Evolutionary conservation across 768 basidiomycete genomes (phyloP).

Genomic region (Mycena olivaceomarginata): DNA sequence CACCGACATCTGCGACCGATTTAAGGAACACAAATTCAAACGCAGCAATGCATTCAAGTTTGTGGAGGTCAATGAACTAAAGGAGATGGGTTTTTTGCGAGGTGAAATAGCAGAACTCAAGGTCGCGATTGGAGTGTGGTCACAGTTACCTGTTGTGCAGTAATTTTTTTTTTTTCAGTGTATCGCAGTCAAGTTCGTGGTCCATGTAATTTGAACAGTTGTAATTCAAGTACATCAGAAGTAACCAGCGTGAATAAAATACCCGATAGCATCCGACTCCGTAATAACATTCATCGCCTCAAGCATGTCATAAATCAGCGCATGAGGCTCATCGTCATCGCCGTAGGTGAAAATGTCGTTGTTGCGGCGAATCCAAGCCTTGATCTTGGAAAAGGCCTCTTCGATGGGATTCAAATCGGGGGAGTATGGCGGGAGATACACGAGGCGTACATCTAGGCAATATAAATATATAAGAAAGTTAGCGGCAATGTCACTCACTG

Average conservation of each 20-base stretch:
- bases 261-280: constrained; percentile 51
- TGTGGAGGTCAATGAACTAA: constrained; percentile 39
- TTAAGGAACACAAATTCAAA: constrained; percentile 37
- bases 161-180: not conserved
- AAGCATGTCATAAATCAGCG: constrained; percentile 52
- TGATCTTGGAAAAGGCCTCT: no score
- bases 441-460: no score
- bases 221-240: constrained; percentile 41
- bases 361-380: no score
- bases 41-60: constrained; percentile 41
- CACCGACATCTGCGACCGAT: constrained; percentile 20
- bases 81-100: constrained; percentile 44
- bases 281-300: constrained; percentile 52
- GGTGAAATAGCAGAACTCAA: constrained; percentile 31
- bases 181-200: not conserved
- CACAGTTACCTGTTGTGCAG: not conserved
- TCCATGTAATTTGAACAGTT: not conserved
- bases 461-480: no score
- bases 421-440: no score
- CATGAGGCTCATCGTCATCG: constrained; percentile 22
- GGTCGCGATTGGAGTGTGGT: constrained; percentile 9
- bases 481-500: no score
- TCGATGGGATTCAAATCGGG: no score
- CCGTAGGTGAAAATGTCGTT: no score
- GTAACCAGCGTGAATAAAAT: constrained; percentile 57